Conservation (phyloP, 164 flowering plant species). For the Umbilicus rupestris region DNA sequence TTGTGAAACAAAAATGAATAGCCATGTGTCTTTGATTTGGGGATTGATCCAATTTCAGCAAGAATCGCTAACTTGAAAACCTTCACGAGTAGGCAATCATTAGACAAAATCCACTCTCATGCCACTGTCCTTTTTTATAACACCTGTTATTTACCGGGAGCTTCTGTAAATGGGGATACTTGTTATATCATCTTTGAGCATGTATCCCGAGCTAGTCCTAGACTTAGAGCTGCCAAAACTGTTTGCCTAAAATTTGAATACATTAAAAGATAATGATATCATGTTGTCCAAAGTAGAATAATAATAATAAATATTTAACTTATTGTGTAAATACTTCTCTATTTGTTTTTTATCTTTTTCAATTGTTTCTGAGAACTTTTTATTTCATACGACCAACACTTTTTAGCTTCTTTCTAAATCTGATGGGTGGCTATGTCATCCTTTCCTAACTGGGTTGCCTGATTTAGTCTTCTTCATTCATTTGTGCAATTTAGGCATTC, state of each 20-base stretch:
- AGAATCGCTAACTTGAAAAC: not conserved
- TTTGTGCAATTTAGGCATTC: constrained; percentile 49
- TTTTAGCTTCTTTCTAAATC: not conserved
- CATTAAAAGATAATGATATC: not conserved
- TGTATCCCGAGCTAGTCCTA: not conserved
- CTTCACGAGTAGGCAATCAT: not conserved
- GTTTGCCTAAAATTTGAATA: not conserved
- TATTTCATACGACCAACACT: not conserved
- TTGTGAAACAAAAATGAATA: not conserved
- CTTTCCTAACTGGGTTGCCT: not conserved
- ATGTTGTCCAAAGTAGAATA: not conserved
- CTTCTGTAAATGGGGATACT: not conserved
- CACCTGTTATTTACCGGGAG: not conserved
- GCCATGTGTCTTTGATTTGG: not conserved
- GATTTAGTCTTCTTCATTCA: not conserved
- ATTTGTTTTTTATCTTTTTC: not conserved
- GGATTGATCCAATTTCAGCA: not conserved
- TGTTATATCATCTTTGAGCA: not conserved
- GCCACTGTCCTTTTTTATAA: not conserved
- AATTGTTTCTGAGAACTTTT: not conserved
- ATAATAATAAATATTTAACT: no score
- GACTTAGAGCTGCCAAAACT: not conserved
- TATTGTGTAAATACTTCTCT: not conserved
- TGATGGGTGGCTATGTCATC: not conserved
- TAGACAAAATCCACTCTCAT: not conserved